Conservation (phyloP, 2,329 filamentous ascomycete species). For the Talaromyces sp. region DNA sequence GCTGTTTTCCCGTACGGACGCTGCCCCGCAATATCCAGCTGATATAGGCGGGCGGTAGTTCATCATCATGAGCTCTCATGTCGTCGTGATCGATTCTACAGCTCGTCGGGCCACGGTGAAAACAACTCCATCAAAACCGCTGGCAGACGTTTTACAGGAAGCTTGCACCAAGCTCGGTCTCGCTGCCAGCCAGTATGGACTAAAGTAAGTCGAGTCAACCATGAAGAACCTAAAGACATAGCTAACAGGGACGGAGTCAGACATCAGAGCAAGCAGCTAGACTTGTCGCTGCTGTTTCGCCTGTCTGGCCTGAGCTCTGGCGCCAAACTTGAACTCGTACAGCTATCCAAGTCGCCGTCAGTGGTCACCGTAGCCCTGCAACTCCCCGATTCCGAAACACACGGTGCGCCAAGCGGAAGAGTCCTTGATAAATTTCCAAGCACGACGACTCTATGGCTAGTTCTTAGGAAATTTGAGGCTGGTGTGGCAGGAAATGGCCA, state of each 20-base stretch:
- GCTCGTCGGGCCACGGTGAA: conserved; percentile 75
- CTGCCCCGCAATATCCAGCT: conserved; percentile 18
- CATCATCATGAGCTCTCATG: conserved; percentile 71
- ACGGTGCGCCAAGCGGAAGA: conserved; percentile 58
- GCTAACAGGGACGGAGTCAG: conserved; percentile 36
- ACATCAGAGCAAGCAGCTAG: conserved; percentile 77
- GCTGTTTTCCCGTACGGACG: background rate
- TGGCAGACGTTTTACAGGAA: conserved; percentile 81
- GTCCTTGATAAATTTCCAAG: conserved; percentile 82
- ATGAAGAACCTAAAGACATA: background rate
- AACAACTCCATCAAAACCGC: conserved; percentile 71
- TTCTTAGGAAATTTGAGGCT: conserved; percentile 85
- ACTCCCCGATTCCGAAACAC: conserved; percentile 66
- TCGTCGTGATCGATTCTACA: conserved; percentile 79
- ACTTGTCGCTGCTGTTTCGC: conserved; percentile 78
- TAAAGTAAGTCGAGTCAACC: conserved; percentile 60
- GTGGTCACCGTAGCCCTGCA: conserved; percentile 87
- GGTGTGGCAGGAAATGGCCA: conserved; percentile 57
- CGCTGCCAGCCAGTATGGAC: conserved; percentile 64
- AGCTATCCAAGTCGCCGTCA: conserved; percentile 77
- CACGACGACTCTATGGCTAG: conserved; percentile 80
- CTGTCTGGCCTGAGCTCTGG: conserved; percentile 77
- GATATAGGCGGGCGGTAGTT: conserved; percentile 4
- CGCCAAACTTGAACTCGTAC: conserved; percentile 87
- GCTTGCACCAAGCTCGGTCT: conserved; percentile 79